A percentile compares a stretch with the other conserved stretches of the same genome.
Conservation (phyloP, 352 stramenopile genomes). For the Phytophthora pisi region DNA sequence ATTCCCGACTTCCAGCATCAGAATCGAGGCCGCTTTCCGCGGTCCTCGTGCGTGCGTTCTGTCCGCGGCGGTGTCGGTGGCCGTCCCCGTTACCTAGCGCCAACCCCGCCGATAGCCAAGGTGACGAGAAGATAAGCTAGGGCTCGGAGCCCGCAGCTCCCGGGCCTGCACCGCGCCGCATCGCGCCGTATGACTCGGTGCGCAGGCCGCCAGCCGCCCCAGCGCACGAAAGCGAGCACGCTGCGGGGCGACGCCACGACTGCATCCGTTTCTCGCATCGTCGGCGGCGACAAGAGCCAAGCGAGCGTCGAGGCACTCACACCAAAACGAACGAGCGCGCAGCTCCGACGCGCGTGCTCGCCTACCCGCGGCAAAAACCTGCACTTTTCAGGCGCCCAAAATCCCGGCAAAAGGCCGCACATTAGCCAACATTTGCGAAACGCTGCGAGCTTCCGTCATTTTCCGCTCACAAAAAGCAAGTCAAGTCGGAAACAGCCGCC, state of each 20-base stretch:
- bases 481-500: constrained; percentile 2
- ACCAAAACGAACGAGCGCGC: neutral
- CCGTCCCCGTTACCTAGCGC: constrained; percentile 13
- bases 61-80: neutral
- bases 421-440: constrained; percentile 26
- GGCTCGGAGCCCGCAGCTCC: constrained; percentile 3
- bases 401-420: constrained; percentile 7
- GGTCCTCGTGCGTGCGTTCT: constrained; percentile 13
- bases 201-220: constrained; percentile 11
- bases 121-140: constrained; percentile 1
- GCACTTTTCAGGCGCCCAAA: constrained; percentile 3
- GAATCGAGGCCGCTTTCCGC: constrained; percentile 1
- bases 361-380: neutral
- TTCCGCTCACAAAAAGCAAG: constrained; percentile 26
- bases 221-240: constrained; percentile 9
- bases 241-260: constrained; percentile 9
- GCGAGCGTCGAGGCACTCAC: constrained; percentile 3
- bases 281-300: constrained; percentile 5
- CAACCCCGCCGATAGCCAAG: neutral
- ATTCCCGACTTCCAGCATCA: constrained; percentile 10
- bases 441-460: constrained; percentile 15
- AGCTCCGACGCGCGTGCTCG: neutral
- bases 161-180: neutral
- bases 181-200: constrained; percentile 18
- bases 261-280: constrained; percentile 1